phyloP scores from a whole-genome alignment of 2,329 filamentous ascomycete species.

The Ophiocordyceps sinensis region DNA sequence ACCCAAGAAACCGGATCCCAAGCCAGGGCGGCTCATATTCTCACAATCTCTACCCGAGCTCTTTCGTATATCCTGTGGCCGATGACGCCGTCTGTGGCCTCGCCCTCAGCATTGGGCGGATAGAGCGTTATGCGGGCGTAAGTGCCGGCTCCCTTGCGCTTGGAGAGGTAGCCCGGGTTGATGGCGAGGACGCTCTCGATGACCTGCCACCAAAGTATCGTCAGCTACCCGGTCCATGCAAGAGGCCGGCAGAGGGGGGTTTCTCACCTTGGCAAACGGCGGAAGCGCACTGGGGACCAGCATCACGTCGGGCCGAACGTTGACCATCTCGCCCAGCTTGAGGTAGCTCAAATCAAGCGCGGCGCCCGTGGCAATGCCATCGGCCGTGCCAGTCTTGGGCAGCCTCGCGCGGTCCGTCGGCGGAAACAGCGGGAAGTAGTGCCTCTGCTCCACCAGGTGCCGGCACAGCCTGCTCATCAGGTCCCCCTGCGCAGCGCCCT shows the following conservation, averaged over 20 bases:
- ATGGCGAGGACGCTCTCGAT: constrained; percentile 81
- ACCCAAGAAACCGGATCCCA: background rate
- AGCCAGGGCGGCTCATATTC: constrained; percentile 37
- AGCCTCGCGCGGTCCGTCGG: constrained; percentile 54
- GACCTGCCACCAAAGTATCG: constrained; percentile 40
- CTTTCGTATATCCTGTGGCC: constrained; percentile 68
- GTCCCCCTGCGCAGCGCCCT: constrained; percentile 23
- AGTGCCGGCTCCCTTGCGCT: constrained; percentile 70
- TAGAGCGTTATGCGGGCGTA: constrained; percentile 69
- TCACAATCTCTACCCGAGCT: constrained; percentile 73
- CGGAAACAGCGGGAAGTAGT: constrained; percentile 84
- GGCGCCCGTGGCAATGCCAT: constrained; percentile 53
- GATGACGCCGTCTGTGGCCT: constrained; percentile 42
- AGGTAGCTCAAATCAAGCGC: constrained; percentile 73
- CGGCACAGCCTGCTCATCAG: constrained; percentile 57
- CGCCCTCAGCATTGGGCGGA: constrained; percentile 46
- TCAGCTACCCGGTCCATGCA: constrained; percentile 4
- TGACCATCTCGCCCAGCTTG: constrained; percentile 83
- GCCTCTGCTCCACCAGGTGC: constrained; percentile 76
- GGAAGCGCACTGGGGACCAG: constrained; percentile 70
- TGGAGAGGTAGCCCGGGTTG: constrained; percentile 80
- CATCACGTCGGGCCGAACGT: constrained; percentile 71
- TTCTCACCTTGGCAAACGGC: constrained; percentile 70
- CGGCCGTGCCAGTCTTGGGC: constrained; percentile 47
- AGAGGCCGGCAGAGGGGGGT: background rate